Evolutionary conservation across 768 basidiomycete genomes (phyloP), one percentile per base, ranked within the genome.

Genomic region (Grammothele lineata): DNA sequence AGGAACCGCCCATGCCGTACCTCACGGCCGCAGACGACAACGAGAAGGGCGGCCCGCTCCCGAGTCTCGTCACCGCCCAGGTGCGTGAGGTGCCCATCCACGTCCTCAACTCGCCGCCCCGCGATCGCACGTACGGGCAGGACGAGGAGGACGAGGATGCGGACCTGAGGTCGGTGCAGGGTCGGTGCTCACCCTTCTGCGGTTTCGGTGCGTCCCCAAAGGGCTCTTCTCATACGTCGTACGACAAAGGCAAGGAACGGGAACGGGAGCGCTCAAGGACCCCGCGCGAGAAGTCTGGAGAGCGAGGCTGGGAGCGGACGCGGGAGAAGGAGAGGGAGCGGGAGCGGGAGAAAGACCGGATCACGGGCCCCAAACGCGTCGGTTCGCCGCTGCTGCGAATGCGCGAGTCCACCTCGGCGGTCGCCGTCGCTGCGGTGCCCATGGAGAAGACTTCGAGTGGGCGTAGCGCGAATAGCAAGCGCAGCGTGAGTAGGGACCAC

Each of bases 181-280:
- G 65, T 14, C 53, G 65, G 32, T 67, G 66, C 48, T 67, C 66
- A n/a, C 66, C 66, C 8, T 45, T 67, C 5, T 58, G 66, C 38
- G 61, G 62, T 5, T 47, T 65, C 15, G 55, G 57, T n/a, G 35
- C 46, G 22, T 52, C 62, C 15, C 47, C 54, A 26, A 54, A 49
- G 27, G 43, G 59, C 9, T n/a, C n/a, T n/a, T 46, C 58, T 7
- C 47, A 42, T 11, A 43, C 48, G 12, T 48, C 51, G 19, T 40
- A 32, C 26, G 54, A 48, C 27, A 64, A 63, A 52, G 59, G 57
- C 27, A 62, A 58, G 49, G 59, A 59, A 50, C 53, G 43, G 45
- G 58, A 55, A 32, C 19, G 48, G 11, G 38, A 41, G 30, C 37
- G 55, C 11, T 30, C 27, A 30, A n/a, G n/a, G n/a, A 47, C 47